Conservation (phyloP, 345 rosid species). For the Brassica rapa region DNA sequence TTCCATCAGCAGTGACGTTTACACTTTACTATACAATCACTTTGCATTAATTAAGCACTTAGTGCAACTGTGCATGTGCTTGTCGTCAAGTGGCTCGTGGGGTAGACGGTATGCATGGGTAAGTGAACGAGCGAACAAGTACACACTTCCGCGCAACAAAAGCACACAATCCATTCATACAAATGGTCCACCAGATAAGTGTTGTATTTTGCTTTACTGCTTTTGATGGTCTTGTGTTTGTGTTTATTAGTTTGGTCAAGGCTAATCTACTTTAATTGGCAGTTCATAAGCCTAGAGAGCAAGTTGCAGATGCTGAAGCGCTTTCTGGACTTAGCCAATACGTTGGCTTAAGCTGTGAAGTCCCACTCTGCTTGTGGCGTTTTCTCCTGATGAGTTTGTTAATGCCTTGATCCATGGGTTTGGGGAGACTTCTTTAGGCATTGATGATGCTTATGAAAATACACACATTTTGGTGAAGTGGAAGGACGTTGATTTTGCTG, state of each 20-base stretch:
- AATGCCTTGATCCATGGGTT: conserved; percentile 49
- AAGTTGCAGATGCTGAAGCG: conserved; percentile 84
- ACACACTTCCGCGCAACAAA: not conserved
- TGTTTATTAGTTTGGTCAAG: not conserved
- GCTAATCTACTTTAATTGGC: conserved; percentile 4
- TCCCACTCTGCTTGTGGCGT: conserved; percentile 53
- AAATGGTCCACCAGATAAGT: not conserved
- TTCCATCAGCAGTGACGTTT: not conserved
- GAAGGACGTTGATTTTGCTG: conserved; percentile 60
- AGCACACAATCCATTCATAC: not conserved
- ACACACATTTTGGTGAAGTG: conserved; percentile 50
- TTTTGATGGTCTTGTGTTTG: not conserved
- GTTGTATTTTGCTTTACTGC: not conserved
- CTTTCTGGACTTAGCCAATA: conserved; percentile 55
- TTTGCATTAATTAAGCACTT: not conserved
- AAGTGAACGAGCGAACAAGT: not conserved
- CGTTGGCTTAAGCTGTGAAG: conserved; percentile 61
- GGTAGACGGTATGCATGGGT: not conserved
- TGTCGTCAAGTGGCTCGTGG: not conserved
- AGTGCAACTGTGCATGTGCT: not conserved
- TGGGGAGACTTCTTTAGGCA: conserved; percentile 39
- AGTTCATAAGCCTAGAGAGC: conserved; percentile 87
- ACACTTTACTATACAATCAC: not conserved
- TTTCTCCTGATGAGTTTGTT: conserved; percentile 63
- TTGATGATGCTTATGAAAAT: conserved; percentile 39